Conservation (phyloP, 2,329 filamentous ascomycete genomes). For the Neofusicoccum kwambonambiense region DNA sequence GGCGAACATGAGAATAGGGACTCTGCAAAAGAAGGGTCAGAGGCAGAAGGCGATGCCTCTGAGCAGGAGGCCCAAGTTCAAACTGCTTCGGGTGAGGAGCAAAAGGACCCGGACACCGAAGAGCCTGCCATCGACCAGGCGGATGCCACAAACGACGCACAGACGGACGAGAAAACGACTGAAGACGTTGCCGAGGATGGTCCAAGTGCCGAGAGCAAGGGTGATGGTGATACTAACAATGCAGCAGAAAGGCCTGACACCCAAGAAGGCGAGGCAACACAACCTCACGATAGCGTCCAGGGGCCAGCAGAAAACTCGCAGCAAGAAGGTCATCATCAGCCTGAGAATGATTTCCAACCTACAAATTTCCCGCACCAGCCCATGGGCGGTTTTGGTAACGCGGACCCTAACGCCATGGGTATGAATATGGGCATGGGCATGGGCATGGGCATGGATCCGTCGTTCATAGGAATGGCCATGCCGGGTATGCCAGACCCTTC, state of each 20-base stretch:
- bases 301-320: background rate
- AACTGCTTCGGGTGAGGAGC: background rate
- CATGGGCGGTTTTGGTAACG: constrained; percentile 11
- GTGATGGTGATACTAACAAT: constrained; percentile 19
- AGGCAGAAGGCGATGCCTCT: constrained; percentile 27
- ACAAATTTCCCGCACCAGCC: background rate
- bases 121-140: background rate
- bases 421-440: constrained; percentile 17
- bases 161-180: background rate
- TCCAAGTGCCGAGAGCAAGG: constrained; percentile 23
- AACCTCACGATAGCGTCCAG: background rate
- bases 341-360: background rate
- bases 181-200: constrained; percentile 6
- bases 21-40: background rate
- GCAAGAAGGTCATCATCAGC: background rate
- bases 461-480: constrained; percentile 32
- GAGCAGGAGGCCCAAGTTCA: constrained; percentile 19
- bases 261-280: constrained; percentile 34
- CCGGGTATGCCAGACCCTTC: constrained; percentile 26
- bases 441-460: constrained; percentile 21
- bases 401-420: constrained; percentile 1
- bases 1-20: constrained; percentile 1
- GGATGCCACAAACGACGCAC: constrained; percentile 7
- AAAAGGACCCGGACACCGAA: constrained; percentile 19
- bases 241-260: constrained; percentile 24